These are phyloP conservation scores for Starmerella scarabaei DNA, from an alignment of 805 yeast species.

Conservation along the genomic window DNA sequence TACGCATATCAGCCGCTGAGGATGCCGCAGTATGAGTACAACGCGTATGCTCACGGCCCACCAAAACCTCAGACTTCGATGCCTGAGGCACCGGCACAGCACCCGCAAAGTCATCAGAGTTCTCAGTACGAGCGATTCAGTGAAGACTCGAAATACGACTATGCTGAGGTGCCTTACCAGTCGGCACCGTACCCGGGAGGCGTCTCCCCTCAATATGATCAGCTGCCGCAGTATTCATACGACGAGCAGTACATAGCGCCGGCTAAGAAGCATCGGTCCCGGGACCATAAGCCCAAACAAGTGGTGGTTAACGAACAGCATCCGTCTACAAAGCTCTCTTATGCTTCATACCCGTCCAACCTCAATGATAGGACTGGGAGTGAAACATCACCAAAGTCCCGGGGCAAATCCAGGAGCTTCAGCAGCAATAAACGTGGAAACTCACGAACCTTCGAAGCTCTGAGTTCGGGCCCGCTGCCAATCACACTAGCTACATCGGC, in stretches of 20 bases:
- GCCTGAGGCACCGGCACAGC: too few species aligned
- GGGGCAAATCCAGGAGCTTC: not conserved
- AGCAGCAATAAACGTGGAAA: not conserved
- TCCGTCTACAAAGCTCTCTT: not conserved
- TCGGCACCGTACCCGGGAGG: not conserved
- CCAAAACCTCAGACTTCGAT: too few species aligned
- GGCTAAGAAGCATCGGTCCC: not conserved
- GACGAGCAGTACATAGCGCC: not conserved
- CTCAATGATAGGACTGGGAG: not conserved
- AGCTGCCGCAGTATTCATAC: not conserved
- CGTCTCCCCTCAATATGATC: not conserved
- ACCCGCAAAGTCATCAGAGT: too few species aligned
- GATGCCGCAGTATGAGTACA: not conserved
- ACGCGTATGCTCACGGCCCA: not conserved
- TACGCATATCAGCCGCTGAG: not conserved
- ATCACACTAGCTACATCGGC: not conserved
- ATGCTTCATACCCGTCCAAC: not conserved
- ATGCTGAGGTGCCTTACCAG: not conserved
- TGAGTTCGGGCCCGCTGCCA: slow-evolving; percentile 1
- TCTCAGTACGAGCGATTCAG: not conserved
- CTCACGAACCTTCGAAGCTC: not conserved
- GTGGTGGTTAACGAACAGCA: not conserved
- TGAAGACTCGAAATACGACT: not conserved
- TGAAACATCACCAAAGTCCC: not conserved
- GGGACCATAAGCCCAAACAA: not conserved